Percentiles rank a stretch among this genome's conserved stretches.
Conservation (phyloP, 257 asterid species). For the Nyctanthes arbortristis region DNA sequence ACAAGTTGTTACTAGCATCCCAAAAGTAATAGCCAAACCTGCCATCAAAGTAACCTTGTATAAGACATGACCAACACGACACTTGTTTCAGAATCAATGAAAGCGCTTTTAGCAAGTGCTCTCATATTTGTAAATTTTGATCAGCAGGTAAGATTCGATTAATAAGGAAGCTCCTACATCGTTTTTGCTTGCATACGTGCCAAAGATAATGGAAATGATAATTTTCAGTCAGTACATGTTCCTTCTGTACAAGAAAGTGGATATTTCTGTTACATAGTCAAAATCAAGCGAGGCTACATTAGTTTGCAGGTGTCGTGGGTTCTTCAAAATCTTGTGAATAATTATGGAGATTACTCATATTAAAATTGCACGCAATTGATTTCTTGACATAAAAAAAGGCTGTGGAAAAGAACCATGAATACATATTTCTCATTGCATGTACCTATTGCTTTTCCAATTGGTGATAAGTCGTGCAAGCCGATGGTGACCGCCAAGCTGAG, state of each 20-base stretch:
- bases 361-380: too few species aligned
- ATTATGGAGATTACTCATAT: background rate
- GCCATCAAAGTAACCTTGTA: constrained; percentile 18
- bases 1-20: constrained; percentile 83
- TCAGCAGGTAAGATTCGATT: background rate
- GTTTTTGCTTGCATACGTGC: too few species aligned
- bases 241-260: too few species aligned
- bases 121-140: background rate
- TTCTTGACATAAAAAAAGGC: too few species aligned
- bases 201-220: too few species aligned
- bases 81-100: background rate
- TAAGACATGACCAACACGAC: background rate
- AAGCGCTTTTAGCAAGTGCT: background rate
- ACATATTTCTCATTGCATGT: too few species aligned
- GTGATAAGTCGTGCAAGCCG: constrained; percentile 63
- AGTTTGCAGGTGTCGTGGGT: too few species aligned
- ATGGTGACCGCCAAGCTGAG: constrained; percentile 71
- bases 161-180: background rate
- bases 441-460: constrained; percentile 86
- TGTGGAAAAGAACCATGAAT: too few species aligned
- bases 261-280: too few species aligned
- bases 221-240: too few species aligned
- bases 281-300: too few species aligned
- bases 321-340: background rate
- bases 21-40: constrained; percentile 76